A percentile compares a stretch with the other conserved stretches of the same genome.
These are phyloP conservation scores for Chaetothyriales sp. DNA, from an alignment of 2,329 filamentous ascomycete genomes.

Conservation along the genomic window DNA sequence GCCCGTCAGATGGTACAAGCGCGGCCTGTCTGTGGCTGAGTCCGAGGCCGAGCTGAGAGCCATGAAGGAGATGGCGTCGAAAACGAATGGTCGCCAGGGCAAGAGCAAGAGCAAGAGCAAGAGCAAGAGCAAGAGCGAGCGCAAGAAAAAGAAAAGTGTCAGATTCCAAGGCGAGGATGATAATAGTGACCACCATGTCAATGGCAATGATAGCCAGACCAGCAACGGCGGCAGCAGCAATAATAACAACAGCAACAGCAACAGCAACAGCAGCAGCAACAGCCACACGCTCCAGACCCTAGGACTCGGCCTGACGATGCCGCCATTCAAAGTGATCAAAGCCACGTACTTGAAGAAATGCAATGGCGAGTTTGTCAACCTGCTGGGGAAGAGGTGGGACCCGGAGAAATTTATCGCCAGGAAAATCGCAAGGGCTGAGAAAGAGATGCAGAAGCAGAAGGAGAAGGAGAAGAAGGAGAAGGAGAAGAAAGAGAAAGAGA, in stretches of 20 bases:
- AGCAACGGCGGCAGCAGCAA: no score
- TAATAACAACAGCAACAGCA: no score
- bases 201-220: no score
- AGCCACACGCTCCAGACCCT: neutral
- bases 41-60: neutral
- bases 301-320: neutral
- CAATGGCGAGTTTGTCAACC: slow-evolving; percentile 9
- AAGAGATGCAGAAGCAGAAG: neutral
- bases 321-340: neutral
- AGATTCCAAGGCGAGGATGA: no score
- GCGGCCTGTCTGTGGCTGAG: neutral
- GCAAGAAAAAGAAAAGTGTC: no score
- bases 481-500: neutral
- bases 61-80: no score
- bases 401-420: neutral
- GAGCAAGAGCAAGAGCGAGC: no score
- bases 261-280: neutral
- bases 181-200: no score
- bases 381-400: slow-evolving; percentile 1
- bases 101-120: no score
- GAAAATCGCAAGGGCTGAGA: neutral
- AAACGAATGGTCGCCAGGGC: no score
- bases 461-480: neutral
- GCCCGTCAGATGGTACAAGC: neutral
- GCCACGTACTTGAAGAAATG: slow-evolving; percentile 10